These are phyloP conservation scores for Colletotrichum plurivorum DNA, from an alignment of 2,329 filamentous ascomycete genomes.

Conservation along the genomic window DNA sequence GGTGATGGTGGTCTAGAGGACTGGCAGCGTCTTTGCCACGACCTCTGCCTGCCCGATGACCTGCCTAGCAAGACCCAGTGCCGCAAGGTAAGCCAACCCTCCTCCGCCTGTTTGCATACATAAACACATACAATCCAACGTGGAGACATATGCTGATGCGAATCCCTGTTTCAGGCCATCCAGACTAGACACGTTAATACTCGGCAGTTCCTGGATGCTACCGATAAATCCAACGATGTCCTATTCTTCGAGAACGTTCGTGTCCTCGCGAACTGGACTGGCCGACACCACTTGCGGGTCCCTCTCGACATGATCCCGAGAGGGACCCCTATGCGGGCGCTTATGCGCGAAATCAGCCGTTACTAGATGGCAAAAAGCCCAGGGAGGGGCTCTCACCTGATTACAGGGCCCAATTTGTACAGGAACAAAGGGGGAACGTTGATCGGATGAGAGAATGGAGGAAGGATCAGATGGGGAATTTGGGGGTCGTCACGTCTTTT, in stretches of 20 bases:
- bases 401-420: too few species aligned
- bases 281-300: constrained; percentile 54
- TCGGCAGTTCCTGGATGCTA: constrained; percentile 59
- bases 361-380: not conserved
- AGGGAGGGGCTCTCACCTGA: too few species aligned
- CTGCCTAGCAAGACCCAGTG: constrained; percentile 61
- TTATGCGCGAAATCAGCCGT: constrained; percentile 46
- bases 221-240: constrained; percentile 46
- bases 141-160: not conserved
- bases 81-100: constrained; percentile 53
- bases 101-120: not conserved
- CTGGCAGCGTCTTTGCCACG: constrained; percentile 61
- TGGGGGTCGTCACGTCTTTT: constrained; percentile 16
- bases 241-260: constrained; percentile 50
- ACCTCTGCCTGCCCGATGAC: constrained; percentile 56
- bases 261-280: constrained; percentile 55
- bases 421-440: too few species aligned
- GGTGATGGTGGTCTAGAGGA: constrained; percentile 51
- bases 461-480: not conserved
- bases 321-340: constrained; percentile 54
- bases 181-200: constrained; percentile 63
- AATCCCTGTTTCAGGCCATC: constrained; percentile 52
- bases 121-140: not conserved
- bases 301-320: constrained; percentile 60
- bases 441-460: too few species aligned